Percentiles rank a stretch among this genome's conserved stretches.
Evolutionary conservation across 192 early-diverging fungal species (phyloP).

Genomic region (Coemansia sp.): DNA sequence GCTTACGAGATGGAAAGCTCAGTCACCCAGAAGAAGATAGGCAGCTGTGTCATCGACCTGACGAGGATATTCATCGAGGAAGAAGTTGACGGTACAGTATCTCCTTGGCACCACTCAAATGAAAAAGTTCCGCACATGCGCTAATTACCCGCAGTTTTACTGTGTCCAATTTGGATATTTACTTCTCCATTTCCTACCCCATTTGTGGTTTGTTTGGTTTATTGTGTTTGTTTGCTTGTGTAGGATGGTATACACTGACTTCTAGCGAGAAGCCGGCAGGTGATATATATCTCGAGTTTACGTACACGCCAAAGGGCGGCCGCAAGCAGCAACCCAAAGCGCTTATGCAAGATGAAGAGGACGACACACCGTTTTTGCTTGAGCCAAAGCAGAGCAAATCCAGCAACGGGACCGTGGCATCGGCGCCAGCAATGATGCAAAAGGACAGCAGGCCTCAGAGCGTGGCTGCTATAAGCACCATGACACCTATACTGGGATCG

Average conservation of each 20-base stretch:
- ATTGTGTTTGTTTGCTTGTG: neutral
- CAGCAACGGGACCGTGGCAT: slow-evolving; percentile 18
- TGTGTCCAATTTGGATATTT: neutral
- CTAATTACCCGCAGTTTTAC: neutral
- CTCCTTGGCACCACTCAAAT: neutral
- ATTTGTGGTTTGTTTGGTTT: slow-evolving; percentile 3
- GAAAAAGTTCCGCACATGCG: no score
- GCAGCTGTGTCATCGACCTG: slow-evolving; percentile 49
- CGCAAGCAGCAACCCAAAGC: slow-evolving; percentile 21
- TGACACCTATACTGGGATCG: slow-evolving; percentile 2
- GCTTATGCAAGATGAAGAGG: slow-evolving; percentile 21
- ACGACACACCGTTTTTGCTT: slow-evolving; percentile 16
- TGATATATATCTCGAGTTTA: slow-evolving; percentile 51
- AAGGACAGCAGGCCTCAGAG: neutral
- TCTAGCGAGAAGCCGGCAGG: slow-evolving; percentile 45
- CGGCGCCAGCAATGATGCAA: slow-evolving; percentile 33
- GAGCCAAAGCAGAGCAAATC: slow-evolving; percentile 20
- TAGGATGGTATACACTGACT: slow-evolving; percentile 53
- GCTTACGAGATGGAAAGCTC: slow-evolving; percentile 46
- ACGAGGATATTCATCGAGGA: slow-evolving; percentile 46
- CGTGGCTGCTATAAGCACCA: neutral
- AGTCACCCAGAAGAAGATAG: slow-evolving; percentile 38
- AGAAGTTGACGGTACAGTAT: slow-evolving; percentile 43
- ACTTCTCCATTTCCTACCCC: slow-evolving; percentile 5
- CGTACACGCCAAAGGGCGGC: slow-evolving; percentile 44